Percentiles rank a stretch among this genome's conserved stretches.
Evolutionary conservation across 345 rosid species (phyloP).

Genomic region (Psidium friedrichsthalianum): DNA sequence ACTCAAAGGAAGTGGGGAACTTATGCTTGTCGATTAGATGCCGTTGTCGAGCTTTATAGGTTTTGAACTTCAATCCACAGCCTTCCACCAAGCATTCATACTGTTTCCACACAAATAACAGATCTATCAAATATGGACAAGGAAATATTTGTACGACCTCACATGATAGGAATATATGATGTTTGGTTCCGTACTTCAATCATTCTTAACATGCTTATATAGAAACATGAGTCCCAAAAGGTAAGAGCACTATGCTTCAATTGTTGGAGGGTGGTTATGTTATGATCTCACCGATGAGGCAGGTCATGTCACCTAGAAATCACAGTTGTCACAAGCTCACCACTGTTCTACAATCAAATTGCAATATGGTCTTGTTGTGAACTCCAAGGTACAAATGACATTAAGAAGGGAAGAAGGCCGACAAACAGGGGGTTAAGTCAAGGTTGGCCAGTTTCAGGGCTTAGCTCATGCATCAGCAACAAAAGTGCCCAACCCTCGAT

Average conservation of each 20-base stretch:
- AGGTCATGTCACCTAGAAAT: neutral
- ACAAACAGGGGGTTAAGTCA: neutral
- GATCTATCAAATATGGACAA: neutral
- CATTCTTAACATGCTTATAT: neutral
- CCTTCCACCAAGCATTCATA: conserved; percentile 94
- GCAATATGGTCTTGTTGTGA: neutral
- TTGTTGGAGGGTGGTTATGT: neutral
- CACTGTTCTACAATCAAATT: neutral
- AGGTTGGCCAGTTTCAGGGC: neutral
- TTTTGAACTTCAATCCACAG: conserved; percentile 72
- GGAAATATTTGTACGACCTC: neutral
- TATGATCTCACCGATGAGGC: neutral
- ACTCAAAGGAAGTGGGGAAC: conserved; percentile 76
- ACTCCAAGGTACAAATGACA: neutral
- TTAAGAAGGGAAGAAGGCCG: neutral
- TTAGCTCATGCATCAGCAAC: neutral
- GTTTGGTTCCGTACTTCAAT: neutral
- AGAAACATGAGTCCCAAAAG: neutral
- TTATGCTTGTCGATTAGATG: conserved; percentile 87
- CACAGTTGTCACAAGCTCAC: neutral
- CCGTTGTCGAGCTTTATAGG: conserved; percentile 62
- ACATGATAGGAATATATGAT: neutral
- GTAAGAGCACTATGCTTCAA: neutral
- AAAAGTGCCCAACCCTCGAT: neutral
- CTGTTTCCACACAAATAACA: conserved; percentile 18